Evolutionary conservation across 2,329 filamentous ascomycete genomes (phyloP).

Genomic region (Stagonosporopsis chrysanthemi): DNA sequence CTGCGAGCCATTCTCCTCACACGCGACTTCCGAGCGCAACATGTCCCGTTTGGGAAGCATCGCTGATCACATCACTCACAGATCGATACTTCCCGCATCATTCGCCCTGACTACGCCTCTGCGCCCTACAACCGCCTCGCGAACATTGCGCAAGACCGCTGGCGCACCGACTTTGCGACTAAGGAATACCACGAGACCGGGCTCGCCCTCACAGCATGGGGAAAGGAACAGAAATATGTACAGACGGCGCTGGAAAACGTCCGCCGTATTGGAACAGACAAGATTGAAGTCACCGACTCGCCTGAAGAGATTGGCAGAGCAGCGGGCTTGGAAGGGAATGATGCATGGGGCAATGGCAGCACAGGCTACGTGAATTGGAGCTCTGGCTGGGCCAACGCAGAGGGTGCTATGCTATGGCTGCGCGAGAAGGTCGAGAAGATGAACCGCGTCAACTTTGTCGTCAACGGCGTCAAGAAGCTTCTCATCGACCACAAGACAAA

Average conservation of each 20-base stretch:
- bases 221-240: conserved; percentile 54
- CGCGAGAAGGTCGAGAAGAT: conserved; percentile 62
- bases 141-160: conserved; percentile 71
- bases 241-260: conserved; percentile 47
- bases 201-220: conserved; percentile 68
- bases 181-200: conserved; percentile 76
- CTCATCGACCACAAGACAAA: conserved; percentile 47
- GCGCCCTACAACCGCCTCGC: conserved; percentile 78
- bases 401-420: conserved; percentile 71
- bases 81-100: conserved; percentile 68
- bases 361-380: conserved; percentile 76
- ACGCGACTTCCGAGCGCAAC: conserved; percentile 1
- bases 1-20: neutral
- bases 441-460: conserved; percentile 60
- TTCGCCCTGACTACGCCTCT: conserved; percentile 81
- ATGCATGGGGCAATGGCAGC: conserved; percentile 56
- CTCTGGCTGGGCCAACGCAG: conserved; percentile 84
- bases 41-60: conserved; percentile 11
- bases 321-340: conserved; percentile 53
- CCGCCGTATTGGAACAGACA: conserved; percentile 46
- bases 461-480: conserved; percentile 57
- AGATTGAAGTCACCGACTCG: conserved; percentile 50
- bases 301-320: conserved; percentile 49
- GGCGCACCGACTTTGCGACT: conserved; percentile 69
- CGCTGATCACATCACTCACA: conserved; percentile 20